Evolutionary conservation across 169 alveolate species (phyloP), one percentile per base, ranked within the genome.

Genomic region (Fabrea salina): DNA sequence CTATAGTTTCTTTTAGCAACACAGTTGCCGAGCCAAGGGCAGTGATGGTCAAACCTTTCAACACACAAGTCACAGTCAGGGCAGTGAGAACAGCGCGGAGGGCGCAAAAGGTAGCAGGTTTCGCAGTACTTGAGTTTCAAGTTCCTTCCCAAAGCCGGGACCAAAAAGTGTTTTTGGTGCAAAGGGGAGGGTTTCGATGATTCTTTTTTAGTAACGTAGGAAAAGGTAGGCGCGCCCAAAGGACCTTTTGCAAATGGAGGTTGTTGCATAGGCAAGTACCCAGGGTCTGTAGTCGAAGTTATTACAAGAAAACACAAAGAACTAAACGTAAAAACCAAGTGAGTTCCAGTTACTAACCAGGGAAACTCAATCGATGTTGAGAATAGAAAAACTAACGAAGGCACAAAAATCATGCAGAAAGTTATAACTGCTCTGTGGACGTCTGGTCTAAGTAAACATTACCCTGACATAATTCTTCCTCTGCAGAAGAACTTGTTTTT

Each of bases 21-120:
- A 78, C 98, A 95, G 33, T 89, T 91, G 22, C 97, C 97, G 25
- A 95, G 85, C 97, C 98, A 95, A 44, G 96, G 96, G 78, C 98
- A 95, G 76, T 95, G 98, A 78, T 95, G 98, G 82, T 95, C 98
- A 82, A 94, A 95, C 80, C 93, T 92, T 68, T 93, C 94, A 33
- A 95, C 97, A 75, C 98, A 95, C 53, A 92, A 93, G 72, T 95
- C 95, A 85, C 98, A 95, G 49, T 88, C 86, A 30, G 96, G 92
- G 54, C 98, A 95, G 79, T 95, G 98, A 32, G 96, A 94, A 16
- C 93, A 85, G 72, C 98, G 79, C 22, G 94, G 92, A 5, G 96
- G 95, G 51, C 98, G 86, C 75, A 86, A 91, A 78, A 95, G 91
- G 64, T 85, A 87, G 79, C 97, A 93, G 8, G 97, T 93, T 54